Evolutionary conservation across 805 yeast species (phyloP).

Genomic region (Metschnikowia chrysomelidarum): DNA sequence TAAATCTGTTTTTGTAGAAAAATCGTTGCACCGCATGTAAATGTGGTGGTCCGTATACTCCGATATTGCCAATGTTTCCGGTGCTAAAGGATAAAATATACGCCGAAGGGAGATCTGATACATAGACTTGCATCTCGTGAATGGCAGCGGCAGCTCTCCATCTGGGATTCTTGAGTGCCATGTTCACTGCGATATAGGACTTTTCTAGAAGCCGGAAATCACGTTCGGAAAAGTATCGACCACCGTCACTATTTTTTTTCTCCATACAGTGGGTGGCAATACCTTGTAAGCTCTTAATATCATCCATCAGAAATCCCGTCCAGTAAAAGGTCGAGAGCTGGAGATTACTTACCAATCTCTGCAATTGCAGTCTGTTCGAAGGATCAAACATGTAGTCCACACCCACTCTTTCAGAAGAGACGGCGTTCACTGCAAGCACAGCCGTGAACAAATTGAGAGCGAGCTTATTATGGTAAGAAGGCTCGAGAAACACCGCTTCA

Average conservation of each 20-base stretch:
- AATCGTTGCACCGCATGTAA: constrained; percentile 49
- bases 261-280: constrained; percentile 48
- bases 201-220: constrained; percentile 45
- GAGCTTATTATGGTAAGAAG: constrained; percentile 59
- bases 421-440: constrained; percentile 69
- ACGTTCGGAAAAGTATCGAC: constrained; percentile 24
- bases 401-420: constrained; percentile 66
- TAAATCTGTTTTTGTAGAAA: constrained; percentile 51
- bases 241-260: constrained; percentile 27
- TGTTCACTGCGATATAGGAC: constrained; percentile 45
- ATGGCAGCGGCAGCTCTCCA: constrained; percentile 59
- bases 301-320: constrained; percentile 67
- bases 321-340: constrained; percentile 71
- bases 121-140: constrained; percentile 65
- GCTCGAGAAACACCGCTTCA: constrained; percentile 54
- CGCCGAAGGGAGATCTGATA: constrained; percentile 42
- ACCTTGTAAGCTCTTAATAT: constrained; percentile 50
- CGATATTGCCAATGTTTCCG: constrained; percentile 32
- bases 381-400: constrained; percentile 72
- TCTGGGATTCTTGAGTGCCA: constrained; percentile 49
- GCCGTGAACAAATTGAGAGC: constrained; percentile 64
- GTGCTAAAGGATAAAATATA: constrained; percentile 44
- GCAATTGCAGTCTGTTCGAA: constrained; percentile 49
- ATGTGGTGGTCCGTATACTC: constrained; percentile 62
- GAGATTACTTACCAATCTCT: constrained; percentile 57